phyloP scores from a whole-genome alignment of 106 monocot genomes.

The Xerophyta viscosa region DNA sequence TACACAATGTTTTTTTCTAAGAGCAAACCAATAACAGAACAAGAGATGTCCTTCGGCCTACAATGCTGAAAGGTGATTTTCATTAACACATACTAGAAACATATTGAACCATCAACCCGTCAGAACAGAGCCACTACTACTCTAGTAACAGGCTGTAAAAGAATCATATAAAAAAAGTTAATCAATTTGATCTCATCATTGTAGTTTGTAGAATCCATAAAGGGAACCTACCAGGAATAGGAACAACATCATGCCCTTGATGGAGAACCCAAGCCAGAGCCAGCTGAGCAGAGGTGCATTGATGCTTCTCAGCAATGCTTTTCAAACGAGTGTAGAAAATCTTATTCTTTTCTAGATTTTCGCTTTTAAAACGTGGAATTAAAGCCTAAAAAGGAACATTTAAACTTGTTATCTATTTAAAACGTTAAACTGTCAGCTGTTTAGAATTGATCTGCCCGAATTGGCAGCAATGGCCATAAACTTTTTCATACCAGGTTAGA shows the following conservation, averaged over 20 bases:
- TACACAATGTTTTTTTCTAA: no score
- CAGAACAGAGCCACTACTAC: no score
- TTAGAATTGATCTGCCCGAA: neutral
- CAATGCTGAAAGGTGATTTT: no score
- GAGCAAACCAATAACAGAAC: no score
- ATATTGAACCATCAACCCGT: no score
- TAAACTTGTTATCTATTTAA: no score
- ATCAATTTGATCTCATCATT: neutral
- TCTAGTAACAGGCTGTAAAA: no score
- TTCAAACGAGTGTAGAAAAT: constrained; percentile 33
- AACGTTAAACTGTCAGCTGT: neutral
- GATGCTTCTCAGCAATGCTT: constrained; percentile 39
- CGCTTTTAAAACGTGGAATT: constrained; percentile 49
- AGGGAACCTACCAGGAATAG: constrained; percentile 72
- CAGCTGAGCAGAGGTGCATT: constrained; percentile 59
- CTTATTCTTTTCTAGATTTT: constrained; percentile 71
- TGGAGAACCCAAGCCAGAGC: constrained; percentile 73
- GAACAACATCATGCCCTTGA: constrained; percentile 64
- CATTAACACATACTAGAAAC: no score
- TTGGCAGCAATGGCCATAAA: neutral
- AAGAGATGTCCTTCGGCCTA: no score
- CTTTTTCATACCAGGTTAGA: constrained; percentile 23
- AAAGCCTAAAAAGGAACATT: constrained; percentile 21
- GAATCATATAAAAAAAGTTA: no score
- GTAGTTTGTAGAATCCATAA: no score